A percentile compares a stretch with the other conserved stretches of the same genome.
phyloP scores from a whole-genome alignment of 345 rosid species.

The Physaria fendleri region DNA sequence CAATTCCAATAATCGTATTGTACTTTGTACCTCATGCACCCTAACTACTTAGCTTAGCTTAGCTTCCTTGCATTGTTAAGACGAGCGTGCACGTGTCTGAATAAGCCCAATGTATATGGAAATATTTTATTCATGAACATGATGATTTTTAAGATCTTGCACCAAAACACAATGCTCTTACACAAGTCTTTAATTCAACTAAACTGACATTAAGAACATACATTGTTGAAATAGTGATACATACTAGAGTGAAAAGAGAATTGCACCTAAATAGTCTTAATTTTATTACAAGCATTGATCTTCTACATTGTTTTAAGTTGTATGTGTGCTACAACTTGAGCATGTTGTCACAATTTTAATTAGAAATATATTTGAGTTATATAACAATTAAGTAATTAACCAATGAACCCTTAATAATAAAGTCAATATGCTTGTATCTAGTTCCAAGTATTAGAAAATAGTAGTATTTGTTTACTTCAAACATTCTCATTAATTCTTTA shows the following conservation, averaged over 20 bases:
- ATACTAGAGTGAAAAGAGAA: neutral
- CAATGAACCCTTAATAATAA: neutral
- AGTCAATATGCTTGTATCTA: neutral
- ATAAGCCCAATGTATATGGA: neutral
- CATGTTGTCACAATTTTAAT: neutral
- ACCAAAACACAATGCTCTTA: no score
- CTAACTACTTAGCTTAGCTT: no score
- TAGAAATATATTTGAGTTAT: neutral
- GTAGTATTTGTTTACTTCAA: neutral
- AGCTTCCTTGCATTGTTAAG: neutral
- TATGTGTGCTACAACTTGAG: neutral
- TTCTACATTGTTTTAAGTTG: neutral
- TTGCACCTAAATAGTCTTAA: neutral
- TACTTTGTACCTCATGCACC: neutral
- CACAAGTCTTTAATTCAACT: neutral
- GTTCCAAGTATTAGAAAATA: constrained; percentile 19
- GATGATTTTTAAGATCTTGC: neutral
- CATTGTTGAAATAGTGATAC: neutral
- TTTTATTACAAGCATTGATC: neutral
- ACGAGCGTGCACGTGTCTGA: neutral
- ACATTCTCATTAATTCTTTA: constrained; percentile 4
- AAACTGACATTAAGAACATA: neutral
- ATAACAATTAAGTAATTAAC: neutral
- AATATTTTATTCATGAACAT: neutral
- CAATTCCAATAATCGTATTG: no score